Evolutionary conservation across 2,329 filamentous ascomycete genomes (phyloP).

Genomic region (Ceratocystis eucalypticola): DNA sequence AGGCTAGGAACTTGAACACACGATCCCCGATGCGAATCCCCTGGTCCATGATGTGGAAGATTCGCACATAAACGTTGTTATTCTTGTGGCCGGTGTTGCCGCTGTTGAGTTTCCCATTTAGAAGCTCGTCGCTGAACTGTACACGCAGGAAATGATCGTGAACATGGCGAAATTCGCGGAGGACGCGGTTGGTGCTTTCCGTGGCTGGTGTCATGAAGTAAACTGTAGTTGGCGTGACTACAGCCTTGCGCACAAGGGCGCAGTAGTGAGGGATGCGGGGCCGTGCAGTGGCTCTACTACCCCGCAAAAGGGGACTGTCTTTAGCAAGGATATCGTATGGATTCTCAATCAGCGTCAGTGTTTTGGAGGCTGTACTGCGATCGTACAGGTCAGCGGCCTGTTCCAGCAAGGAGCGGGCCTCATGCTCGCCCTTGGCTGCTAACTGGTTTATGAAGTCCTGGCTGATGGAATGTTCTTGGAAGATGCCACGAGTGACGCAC

Average conservation of each 20-base stretch:
- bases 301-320: conserved; percentile 28
- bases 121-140: conserved; percentile 73
- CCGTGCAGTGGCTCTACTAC: neutral
- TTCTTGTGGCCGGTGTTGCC: conserved; percentile 40
- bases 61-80: conserved; percentile 59
- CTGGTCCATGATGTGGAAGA: conserved; percentile 56
- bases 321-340: conserved; percentile 58
- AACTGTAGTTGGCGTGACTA: conserved; percentile 72
- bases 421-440: conserved; percentile 29
- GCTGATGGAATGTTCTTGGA: conserved; percentile 64
- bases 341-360: conserved; percentile 43
- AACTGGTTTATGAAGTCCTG: conserved; percentile 54
- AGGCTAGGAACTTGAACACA: conserved; percentile 79
- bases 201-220: conserved; percentile 63
- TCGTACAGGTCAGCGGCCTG: conserved; percentile 45
- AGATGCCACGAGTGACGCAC: conserved; percentile 65
- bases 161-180: conserved; percentile 54
- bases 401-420: conserved; percentile 57
- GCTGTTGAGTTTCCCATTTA: conserved; percentile 45
- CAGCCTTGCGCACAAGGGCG: conserved; percentile 58
- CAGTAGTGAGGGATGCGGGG: conserved; percentile 53
- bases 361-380: conserved; percentile 26
- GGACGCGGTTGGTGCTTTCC: conserved; percentile 77
- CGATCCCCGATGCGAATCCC: conserved; percentile 74
- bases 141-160: conserved; percentile 76